Percentiles rank a stretch among this genome's conserved stretches.
Conservation (phyloP, 176 grass and related monocot species). For the Saccharum officinarum region DNA sequence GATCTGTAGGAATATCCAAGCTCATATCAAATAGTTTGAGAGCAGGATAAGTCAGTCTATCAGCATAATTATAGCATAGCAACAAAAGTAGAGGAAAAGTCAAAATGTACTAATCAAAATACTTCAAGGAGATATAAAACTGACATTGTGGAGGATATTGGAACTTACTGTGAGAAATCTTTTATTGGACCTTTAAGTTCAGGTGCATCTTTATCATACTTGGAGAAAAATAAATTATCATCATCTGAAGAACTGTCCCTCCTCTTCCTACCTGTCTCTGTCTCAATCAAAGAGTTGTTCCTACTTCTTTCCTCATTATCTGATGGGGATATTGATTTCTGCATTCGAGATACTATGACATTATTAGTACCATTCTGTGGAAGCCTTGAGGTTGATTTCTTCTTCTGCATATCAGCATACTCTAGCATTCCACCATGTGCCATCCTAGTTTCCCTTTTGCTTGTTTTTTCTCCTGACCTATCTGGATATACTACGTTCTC, state of each 20-base stretch:
- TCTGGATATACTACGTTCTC: slow-evolving; percentile 44
- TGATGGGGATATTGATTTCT: slow-evolving; percentile 54
- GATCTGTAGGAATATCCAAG: background rate
- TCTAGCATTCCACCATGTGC: slow-evolving; percentile 45
- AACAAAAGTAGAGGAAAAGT: background rate
- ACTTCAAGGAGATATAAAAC: slow-evolving; percentile 24
- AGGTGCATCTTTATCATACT: slow-evolving; percentile 82
- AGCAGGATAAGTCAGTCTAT: background rate
- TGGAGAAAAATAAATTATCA: slow-evolving; percentile 77
- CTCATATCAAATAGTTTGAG: slow-evolving; percentile 37
- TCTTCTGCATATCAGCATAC: slow-evolving; percentile 44
- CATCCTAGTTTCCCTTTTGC: slow-evolving; percentile 44
- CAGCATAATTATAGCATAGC: background rate
- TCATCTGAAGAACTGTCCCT: slow-evolving; percentile 69
- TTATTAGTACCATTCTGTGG: slow-evolving; percentile 57
- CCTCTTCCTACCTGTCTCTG: slow-evolving; percentile 48
- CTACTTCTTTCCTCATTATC: slow-evolving; percentile 61
- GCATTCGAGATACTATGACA: slow-evolving; percentile 23
- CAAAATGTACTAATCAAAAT: slow-evolving; percentile 30
- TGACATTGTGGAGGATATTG: slow-evolving; percentile 12
- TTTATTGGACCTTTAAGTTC: slow-evolving; percentile 88
- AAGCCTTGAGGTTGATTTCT: slow-evolving; percentile 36
- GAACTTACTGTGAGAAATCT: slow-evolving; percentile 77
- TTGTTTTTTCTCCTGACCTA: slow-evolving; percentile 40
- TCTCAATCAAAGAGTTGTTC: slow-evolving; percentile 53